These are phyloP conservation scores for Lagenaria siceraria DNA, from an alignment of 306 rosid species.

Conservation along the genomic window DNA sequence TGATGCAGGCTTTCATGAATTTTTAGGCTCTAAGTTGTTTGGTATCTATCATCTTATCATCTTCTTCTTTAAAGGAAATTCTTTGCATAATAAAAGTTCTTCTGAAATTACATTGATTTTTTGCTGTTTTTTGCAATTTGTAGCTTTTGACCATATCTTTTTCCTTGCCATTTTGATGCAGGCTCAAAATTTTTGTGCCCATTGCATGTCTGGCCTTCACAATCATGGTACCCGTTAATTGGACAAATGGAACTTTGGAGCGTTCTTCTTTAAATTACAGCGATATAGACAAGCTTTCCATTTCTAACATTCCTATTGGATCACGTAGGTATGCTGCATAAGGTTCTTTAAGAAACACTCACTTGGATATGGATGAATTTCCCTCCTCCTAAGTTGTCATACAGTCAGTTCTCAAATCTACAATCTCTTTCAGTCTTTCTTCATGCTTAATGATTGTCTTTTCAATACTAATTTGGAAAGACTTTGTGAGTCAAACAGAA, in stretches of 20 bases:
- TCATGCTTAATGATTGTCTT: neutral
- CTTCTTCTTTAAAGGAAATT: neutral
- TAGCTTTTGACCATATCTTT: neutral
- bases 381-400: neutral
- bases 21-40: neutral
- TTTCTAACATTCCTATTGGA: constrained; percentile 78
- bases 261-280: constrained; percentile 49
- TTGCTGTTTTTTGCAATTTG: neutral
- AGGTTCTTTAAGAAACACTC: neutral
- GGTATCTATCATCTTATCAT: neutral
- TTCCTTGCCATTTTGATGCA: constrained; percentile 22
- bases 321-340: constrained; percentile 47
- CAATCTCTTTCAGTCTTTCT: neutral
- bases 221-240: constrained; percentile 83
- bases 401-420: neutral
- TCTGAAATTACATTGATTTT: neutral
- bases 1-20: neutral
- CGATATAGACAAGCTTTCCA: constrained; percentile 78
- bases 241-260: constrained; percentile 76
- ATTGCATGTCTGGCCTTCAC: constrained; percentile 65
- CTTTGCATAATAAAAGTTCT: neutral
- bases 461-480: neutral
- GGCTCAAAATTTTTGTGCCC: constrained; percentile 87
- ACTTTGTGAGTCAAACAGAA: neutral
- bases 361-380: neutral